Conservation (phyloP, 768 basidiomycete species). For the Lactarius trivialis region DNA sequence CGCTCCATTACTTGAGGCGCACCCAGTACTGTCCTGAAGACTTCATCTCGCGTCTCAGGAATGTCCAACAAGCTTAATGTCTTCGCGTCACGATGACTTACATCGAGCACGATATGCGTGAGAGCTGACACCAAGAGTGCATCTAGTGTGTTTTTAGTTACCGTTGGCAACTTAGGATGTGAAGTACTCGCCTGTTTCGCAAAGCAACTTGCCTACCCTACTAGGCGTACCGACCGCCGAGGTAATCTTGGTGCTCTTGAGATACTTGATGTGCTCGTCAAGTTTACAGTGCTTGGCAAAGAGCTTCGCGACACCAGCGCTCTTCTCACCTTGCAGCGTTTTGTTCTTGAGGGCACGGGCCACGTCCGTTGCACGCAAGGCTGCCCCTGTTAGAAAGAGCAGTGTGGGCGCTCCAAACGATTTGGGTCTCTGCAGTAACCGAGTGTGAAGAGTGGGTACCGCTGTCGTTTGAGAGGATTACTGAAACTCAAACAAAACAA, state of each 20-base stretch:
- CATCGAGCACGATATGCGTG: slow-evolving; percentile 78
- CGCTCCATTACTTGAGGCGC: slow-evolving; percentile 53
- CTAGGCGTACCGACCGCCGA: slow-evolving; percentile 91
- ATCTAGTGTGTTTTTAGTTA: slow-evolving; percentile 39
- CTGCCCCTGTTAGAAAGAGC: slow-evolving; percentile 80
- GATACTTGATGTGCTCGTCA: slow-evolving; percentile 76
- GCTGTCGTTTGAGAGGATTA: slow-evolving; percentile 34
- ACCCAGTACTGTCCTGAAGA: slow-evolving; percentile 69
- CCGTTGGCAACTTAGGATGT: background rate
- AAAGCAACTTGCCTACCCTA: slow-evolving; percentile 78
- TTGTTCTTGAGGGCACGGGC: slow-evolving; percentile 66
- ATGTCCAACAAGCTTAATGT: slow-evolving; percentile 71
- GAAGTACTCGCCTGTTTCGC: slow-evolving; percentile 50
- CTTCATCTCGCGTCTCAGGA: slow-evolving; percentile 75
- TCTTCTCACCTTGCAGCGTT: slow-evolving; percentile 68
- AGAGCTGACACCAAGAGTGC: slow-evolving; percentile 66
- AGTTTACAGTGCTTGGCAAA: slow-evolving; percentile 95
- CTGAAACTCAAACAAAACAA: background rate
- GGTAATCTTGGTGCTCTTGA: slow-evolving; percentile 79
- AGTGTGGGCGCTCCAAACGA: slow-evolving; percentile 79
- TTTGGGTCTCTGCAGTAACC: slow-evolving; percentile 71
- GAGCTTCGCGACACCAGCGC: slow-evolving; percentile 89
- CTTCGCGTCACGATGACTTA: slow-evolving; percentile 69
- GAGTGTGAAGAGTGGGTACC: slow-evolving; percentile 58
- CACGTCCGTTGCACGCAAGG: slow-evolving; percentile 85